Evolutionary conservation across 2,329 filamentous ascomycete species (phyloP), one percentile per base, ranked within the genome.

Genomic region (Hypoxylon sp.): DNA sequence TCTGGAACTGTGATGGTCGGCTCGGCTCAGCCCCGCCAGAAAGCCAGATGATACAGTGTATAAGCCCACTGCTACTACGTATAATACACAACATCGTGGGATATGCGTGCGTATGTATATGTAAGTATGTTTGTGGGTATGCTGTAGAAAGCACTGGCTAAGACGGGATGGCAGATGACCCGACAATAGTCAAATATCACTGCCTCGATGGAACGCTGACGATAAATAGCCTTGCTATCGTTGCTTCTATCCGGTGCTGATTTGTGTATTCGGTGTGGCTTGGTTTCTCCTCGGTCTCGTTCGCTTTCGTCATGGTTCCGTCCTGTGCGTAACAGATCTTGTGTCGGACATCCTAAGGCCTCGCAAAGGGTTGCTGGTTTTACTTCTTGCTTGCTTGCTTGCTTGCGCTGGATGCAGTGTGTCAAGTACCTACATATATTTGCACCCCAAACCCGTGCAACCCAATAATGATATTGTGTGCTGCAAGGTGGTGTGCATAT

Each of bases 401-500:
- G 51, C 57, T 63, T 44, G 63, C 61, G 50, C 42, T 53, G 66
- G 63, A 42, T 63, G 66, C 50, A 56, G 48, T 44, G 54, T 63
- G 57, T 57, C 44, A 53, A 63, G 53, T 63, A 63, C 60, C 56
- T 67, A 67, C 64, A 57, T 66, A 33, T 54, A 39, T 55, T 50
- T 47, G 48, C 53, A 64, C 33, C 24, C 48, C 51, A 54, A 17
- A 55, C 47, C 24, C 19, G 55, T 67, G 59, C 67, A 62, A 68
- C 60, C 39, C 31, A 65, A 60, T 61, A 70, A 70, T 56, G 56
- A 42, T 44, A 56, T 64, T 66, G 62, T 53, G 58, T 17, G 51
- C 61, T 58, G 68, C 58, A 69, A 63, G 63, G 56, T 64, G 56
- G 42, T 63, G 55, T 66, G 58, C 64, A 64, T 67, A 68, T 70